Evolutionary conservation across 2,329 filamentous ascomycete genomes (phyloP).

Genomic region (Apiospora pterosperma): DNA sequence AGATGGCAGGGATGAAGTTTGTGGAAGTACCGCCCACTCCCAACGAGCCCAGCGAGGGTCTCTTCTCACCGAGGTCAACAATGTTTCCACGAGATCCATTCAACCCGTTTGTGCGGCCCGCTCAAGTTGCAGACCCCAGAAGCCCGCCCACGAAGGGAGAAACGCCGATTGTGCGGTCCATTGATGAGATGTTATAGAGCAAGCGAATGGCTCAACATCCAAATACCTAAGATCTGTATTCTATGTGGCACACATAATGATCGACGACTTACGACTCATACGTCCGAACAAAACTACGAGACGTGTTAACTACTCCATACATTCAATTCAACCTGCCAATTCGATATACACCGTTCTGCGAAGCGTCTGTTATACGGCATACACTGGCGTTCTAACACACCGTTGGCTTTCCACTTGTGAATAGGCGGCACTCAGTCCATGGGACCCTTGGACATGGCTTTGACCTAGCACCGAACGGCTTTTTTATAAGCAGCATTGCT

Average conservation of each 20-base stretch:
- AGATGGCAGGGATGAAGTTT: slow-evolving; percentile 47
- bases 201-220: slow-evolving; percentile 11
- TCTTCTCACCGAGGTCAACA: slow-evolving; percentile 51
- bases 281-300: not conserved
- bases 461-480: not conserved
- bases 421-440: not conserved
- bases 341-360: not conserved
- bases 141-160: slow-evolving; percentile 73
- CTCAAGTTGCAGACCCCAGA: slow-evolving; percentile 60
- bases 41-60: slow-evolving; percentile 44
- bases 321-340: not conserved
- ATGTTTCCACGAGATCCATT: slow-evolving; percentile 54
- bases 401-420: not conserved
- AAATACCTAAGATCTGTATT: slow-evolving; percentile 2
- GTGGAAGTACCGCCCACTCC: slow-evolving; percentile 51
- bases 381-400: not conserved
- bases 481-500: not conserved
- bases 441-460: not conserved
- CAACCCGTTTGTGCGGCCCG: slow-evolving; percentile 47
- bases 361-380: not conserved
- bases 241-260: not conserved
- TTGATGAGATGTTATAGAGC: slow-evolving; percentile 67
- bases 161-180: slow-evolving; percentile 72
- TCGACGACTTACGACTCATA: not conserved
- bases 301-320: not conserved